Percentiles rank a stretch among this genome's conserved stretches.
phyloP scores from a whole-genome alignment of 2,329 filamentous ascomycete species.

The Apiospora aurea region DNA sequence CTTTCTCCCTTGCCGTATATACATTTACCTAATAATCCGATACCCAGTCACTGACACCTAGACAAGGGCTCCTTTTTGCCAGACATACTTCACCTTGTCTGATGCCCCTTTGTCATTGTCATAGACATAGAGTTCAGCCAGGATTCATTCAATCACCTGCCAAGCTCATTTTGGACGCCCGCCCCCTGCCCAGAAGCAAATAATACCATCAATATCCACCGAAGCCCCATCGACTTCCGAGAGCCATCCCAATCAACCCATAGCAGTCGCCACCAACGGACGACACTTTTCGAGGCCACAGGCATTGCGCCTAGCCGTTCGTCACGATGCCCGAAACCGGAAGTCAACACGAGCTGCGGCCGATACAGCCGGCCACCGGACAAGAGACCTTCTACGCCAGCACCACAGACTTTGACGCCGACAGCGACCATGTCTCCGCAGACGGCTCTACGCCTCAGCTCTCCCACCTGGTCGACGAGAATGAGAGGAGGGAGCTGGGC shows the following conservation, averaged over 20 bases:
- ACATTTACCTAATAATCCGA: neutral
- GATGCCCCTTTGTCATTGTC: neutral
- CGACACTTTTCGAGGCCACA: neutral
- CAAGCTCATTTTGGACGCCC: neutral
- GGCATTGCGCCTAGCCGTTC: conserved; percentile 2
- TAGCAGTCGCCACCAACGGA: neutral
- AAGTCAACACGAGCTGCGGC: neutral
- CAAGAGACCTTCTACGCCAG: neutral
- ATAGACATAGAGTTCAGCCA: neutral
- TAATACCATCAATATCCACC: neutral
- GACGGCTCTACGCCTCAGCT: neutral
- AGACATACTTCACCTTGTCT: conserved; percentile 16
- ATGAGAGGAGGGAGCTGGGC: conserved; percentile 2
- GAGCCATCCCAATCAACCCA: neutral
- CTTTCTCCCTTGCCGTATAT: neutral
- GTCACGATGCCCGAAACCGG: neutral
- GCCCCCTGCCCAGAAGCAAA: neutral
- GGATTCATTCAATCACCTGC: neutral
- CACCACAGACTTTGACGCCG: neutral
- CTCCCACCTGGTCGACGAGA: conserved; percentile 6
- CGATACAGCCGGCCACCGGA: neutral
- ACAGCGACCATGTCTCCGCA: neutral
- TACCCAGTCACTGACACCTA: neutral
- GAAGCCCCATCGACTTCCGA: neutral
- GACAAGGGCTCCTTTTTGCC: neutral